Conservation (phyloP, 1,284 basidiomycete genomes). For the Retiboletus flavoniger region DNA sequence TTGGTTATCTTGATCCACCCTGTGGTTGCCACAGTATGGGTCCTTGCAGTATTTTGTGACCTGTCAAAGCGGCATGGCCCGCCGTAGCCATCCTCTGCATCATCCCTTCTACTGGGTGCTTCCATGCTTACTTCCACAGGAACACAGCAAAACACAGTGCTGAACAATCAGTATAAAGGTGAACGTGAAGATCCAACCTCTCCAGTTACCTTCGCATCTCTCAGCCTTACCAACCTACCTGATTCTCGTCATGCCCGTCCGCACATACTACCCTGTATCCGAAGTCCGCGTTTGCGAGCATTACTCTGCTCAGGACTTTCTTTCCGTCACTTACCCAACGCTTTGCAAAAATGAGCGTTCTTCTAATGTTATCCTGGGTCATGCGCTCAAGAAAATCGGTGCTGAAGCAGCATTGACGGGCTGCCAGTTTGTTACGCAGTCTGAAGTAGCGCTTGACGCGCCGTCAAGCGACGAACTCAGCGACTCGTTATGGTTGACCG, state of each 20-base stretch:
- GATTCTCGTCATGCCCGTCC: slow-evolving; percentile 24
- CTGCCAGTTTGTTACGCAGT: slow-evolving; percentile 38
- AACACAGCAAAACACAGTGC: slow-evolving; percentile 21
- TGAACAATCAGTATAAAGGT: slow-evolving; percentile 14
- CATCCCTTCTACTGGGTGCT: not conserved
- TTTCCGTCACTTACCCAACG: slow-evolving; percentile 43
- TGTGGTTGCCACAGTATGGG: slow-evolving; percentile 12
- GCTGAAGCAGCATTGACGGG: slow-evolving; percentile 40
- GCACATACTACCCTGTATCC: slow-evolving; percentile 24
- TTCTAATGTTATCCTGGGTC: slow-evolving; percentile 52
- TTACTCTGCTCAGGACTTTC: slow-evolving; percentile 42
- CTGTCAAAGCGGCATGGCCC: slow-evolving; percentile 4
- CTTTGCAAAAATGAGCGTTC: slow-evolving; percentile 46
- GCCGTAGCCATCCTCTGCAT: slow-evolving; percentile 15
- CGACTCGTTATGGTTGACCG: slow-evolving; percentile 48
- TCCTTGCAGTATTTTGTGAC: slow-evolving; percentile 1
- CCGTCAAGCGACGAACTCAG: slow-evolving; percentile 11
- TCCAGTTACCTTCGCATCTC: slow-evolving; percentile 18
- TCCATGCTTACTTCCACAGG: slow-evolving; percentile 22
- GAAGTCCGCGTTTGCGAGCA: slow-evolving; percentile 43
- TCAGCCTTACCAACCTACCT: slow-evolving; percentile 22
- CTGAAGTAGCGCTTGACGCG: slow-evolving; percentile 29
- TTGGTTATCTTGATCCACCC: slow-evolving; percentile 18
- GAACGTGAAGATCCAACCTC: not conserved
- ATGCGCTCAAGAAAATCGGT: slow-evolving; percentile 45